Percentiles rank a stretch among this genome's conserved stretches.
Conservation (phyloP, 2,329 filamentous ascomycete species). For the Laburnicola sp. region DNA sequence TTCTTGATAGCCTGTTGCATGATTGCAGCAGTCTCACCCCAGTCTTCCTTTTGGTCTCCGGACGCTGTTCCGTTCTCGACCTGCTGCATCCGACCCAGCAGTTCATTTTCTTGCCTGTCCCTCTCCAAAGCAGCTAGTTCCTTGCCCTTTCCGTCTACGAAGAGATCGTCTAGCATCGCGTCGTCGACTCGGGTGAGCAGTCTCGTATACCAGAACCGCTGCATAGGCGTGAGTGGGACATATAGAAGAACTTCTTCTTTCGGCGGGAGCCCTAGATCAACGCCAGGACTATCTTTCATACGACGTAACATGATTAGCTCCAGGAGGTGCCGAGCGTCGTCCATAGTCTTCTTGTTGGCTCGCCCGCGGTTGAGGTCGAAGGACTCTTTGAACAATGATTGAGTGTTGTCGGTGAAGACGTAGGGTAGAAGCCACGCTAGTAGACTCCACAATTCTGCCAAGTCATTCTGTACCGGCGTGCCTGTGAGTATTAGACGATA, state of each 20-base stretch:
- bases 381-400: constrained; percentile 56
- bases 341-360: constrained; percentile 57
- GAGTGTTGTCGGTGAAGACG: constrained; percentile 58
- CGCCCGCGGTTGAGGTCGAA: constrained; percentile 61
- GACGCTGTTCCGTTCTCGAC: constrained; percentile 29
- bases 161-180: constrained; percentile 57
- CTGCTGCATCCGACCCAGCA: constrained; percentile 40
- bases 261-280: constrained; percentile 59
- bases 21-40: constrained; percentile 84
- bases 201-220: constrained; percentile 61
- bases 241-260: constrained; percentile 62
- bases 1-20: constrained; percentile 78
- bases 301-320: constrained; percentile 63
- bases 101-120: constrained; percentile 43
- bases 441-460: constrained; percentile 61
- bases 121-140: constrained; percentile 45
- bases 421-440: constrained; percentile 62
- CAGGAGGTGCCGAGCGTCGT: constrained; percentile 56
- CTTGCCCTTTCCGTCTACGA: constrained; percentile 53
- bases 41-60: constrained; percentile 32
- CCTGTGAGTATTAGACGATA: constrained; percentile 57
- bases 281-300: constrained; percentile 59
- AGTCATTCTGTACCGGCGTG: constrained; percentile 63
- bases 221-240: constrained; percentile 61
- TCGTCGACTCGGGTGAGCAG: constrained; percentile 60